phyloP scores from a whole-genome alignment of 257 asterid species.

The Petrea volubilis region DNA sequence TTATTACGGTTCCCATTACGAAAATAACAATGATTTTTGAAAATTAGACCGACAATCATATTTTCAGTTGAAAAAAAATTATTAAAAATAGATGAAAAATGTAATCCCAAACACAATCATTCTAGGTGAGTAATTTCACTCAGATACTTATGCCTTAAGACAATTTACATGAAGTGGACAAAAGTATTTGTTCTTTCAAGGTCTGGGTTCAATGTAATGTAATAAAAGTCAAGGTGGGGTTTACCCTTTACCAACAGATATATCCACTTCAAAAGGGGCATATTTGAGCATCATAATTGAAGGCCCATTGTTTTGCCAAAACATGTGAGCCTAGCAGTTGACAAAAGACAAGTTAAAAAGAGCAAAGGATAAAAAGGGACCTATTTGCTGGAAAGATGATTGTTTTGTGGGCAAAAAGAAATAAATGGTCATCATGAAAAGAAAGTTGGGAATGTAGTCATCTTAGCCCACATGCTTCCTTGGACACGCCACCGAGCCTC shows the following conservation, averaged over 20 bases:
- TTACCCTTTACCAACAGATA: background rate
- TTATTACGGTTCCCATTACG: too few relatives aligned
- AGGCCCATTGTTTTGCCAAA: background rate
- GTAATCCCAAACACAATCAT: background rate
- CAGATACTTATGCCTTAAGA: background rate
- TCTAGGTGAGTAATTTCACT: background rate
- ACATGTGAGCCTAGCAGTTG: conserved; percentile 25
- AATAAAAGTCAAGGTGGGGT: background rate
- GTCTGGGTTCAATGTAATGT: background rate
- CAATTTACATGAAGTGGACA: background rate
- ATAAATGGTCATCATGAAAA: background rate
- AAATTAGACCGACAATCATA: too few relatives aligned
- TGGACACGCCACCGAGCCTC: background rate
- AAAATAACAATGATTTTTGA: too few relatives aligned
- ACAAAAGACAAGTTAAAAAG: conserved; percentile 9
- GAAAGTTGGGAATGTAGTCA: background rate
- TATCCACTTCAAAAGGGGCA: background rate
- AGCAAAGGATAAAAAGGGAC: background rate
- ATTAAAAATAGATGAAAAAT: too few relatives aligned
- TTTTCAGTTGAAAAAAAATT: too few relatives aligned
- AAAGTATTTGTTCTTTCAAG: background rate
- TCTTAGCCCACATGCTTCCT: conserved; percentile 8
- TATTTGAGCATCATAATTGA: background rate
- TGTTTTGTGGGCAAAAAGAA: background rate
- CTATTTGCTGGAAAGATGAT: conserved; percentile 10